Conservation (phyloP, 208 protist genomes). For the Acanthamoeba sp. region DNA sequence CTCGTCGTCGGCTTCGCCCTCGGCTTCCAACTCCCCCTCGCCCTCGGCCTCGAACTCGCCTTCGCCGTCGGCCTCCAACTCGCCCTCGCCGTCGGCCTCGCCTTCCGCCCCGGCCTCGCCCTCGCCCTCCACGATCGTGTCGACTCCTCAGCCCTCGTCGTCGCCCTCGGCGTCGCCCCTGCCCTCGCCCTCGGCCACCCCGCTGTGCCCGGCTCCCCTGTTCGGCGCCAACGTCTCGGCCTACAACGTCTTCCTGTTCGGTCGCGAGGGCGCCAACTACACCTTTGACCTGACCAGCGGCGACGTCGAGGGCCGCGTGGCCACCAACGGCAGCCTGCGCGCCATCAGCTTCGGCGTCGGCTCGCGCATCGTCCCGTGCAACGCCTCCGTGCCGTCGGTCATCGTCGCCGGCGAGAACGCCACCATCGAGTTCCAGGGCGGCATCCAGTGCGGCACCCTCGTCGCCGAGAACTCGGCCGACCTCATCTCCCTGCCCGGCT, state of each 20-base stretch:
- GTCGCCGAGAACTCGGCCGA: background rate
- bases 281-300: background rate
- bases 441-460: slow-evolving; percentile 17
- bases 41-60: background rate
- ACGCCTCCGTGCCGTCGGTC: background rate
- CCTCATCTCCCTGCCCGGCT: background rate
- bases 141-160: background rate
- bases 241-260: slow-evolving; percentile 9
- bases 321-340: background rate
- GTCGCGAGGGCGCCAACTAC: background rate
- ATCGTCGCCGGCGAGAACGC: background rate
- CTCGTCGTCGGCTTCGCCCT: background rate
- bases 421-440: background rate
- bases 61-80: background rate
- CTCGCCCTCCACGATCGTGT: background rate
- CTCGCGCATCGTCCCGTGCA: background rate
- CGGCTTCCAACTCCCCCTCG: background rate
- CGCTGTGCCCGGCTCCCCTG: background rate
- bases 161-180: background rate
- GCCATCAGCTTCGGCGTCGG: background rate
- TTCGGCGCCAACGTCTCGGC: background rate
- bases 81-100: background rate
- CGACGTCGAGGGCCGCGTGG: background rate
- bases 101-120: background rate
- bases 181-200: background rate